These are phyloP conservation scores for Lenzites betulinus DNA, from an alignment of 768 basidiomycete species.

Conservation along the genomic window DNA sequence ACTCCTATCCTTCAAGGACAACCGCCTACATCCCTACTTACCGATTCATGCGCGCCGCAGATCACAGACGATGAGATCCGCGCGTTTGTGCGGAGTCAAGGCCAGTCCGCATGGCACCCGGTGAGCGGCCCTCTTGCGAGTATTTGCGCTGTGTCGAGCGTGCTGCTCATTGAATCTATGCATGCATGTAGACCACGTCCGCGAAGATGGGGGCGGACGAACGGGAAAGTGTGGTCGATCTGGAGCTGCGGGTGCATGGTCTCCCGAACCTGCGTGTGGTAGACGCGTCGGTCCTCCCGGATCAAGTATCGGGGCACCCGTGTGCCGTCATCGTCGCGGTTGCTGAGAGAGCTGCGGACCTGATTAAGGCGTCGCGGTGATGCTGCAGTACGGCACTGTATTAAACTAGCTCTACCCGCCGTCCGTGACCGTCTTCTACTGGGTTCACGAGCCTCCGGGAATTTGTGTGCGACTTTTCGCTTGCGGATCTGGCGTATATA, in stretches of 20 bases:
- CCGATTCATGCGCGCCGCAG: background rate
- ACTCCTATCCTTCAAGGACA: too few relatives aligned
- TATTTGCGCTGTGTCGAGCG: background rate
- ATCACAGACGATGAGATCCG: slow-evolving; percentile 12
- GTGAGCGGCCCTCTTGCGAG: slow-evolving; percentile 6
- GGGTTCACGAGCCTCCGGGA: too few relatives aligned
- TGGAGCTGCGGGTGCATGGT: slow-evolving; percentile 44
- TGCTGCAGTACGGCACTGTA: too few relatives aligned
- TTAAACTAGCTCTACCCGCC: too few relatives aligned
- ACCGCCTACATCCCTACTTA: background rate
- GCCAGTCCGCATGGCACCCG: slow-evolving; percentile 22
- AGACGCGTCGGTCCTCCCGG: slow-evolving; percentile 10
- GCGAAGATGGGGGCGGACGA: slow-evolving; percentile 36
- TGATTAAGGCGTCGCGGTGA: too few relatives aligned
- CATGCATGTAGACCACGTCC: slow-evolving; percentile 28
- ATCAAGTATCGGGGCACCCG: slow-evolving; percentile 13
- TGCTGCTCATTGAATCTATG: background rate
- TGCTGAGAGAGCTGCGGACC: slow-evolving; percentile 17
- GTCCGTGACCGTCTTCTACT: too few relatives aligned
- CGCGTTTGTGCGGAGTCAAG: slow-evolving; percentile 1
- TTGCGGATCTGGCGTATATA: too few relatives aligned
- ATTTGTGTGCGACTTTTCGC: too few relatives aligned
- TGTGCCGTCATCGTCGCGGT: slow-evolving; percentile 15
- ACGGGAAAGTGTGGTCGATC: slow-evolving; percentile 44
- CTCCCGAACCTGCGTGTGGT: slow-evolving; percentile 40